phyloP scores from a whole-genome alignment of 805 yeast species.

The Blastobotrys americana region DNA sequence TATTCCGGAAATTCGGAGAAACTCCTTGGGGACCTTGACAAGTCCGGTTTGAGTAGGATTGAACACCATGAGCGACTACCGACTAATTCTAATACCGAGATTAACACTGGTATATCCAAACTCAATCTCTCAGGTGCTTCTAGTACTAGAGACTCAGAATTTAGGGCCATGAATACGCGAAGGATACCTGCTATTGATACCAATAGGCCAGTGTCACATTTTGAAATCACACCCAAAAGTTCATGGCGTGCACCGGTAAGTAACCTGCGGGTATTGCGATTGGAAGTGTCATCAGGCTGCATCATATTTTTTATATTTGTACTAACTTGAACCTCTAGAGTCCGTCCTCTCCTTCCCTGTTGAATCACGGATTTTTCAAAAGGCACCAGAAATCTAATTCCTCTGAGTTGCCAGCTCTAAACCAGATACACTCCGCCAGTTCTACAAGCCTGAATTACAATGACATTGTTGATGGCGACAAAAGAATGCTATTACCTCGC shows the following conservation, averaged over 20 bases:
- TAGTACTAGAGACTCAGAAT: no score
- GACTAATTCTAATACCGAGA: no score
- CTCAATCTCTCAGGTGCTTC: no score
- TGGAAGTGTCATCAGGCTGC: no score
- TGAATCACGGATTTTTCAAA: slow-evolving; percentile 44
- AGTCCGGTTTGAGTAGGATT: no score
- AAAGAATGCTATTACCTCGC: background rate
- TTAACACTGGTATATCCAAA: no score
- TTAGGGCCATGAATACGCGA: no score
- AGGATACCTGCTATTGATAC: background rate
- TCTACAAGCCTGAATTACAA: background rate
- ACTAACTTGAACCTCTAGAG: slow-evolving; percentile 12
- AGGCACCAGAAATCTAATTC: slow-evolving; percentile 60
- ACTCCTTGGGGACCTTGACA: no score
- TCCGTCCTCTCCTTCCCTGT: slow-evolving; percentile 34
- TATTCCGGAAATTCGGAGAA: no score
- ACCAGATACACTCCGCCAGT: slow-evolving; percentile 7
- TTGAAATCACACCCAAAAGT: slow-evolving; percentile 8
- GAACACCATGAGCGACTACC: no score
- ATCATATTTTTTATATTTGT: no score
- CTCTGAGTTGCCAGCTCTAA: slow-evolving; percentile 44
- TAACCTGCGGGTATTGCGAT: background rate
- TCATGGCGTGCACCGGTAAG: slow-evolving; percentile 9
- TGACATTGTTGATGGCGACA: no score
- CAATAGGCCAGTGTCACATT: slow-evolving; percentile 13